phyloP scores from a whole-genome alignment of 2,329 filamentous ascomycete species.

The Trichoderma afroharzianum region DNA sequence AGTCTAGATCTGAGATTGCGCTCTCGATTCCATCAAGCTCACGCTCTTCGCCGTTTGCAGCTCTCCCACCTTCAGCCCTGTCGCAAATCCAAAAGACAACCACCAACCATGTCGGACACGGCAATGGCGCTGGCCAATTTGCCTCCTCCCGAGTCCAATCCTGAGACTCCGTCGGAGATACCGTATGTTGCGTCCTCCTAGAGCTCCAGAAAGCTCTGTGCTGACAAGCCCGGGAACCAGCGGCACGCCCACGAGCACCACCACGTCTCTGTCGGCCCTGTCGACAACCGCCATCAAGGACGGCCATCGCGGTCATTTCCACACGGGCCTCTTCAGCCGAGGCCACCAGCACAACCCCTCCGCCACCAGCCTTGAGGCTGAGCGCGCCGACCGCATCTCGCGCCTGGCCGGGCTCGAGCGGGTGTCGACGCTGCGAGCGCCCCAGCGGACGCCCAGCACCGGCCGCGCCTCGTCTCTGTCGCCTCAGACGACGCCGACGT shows the following conservation, averaged over 20 bases:
- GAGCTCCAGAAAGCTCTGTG: background rate
- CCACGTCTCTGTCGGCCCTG: conserved; percentile 84
- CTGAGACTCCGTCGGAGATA: conserved; percentile 83
- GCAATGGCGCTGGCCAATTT: conserved; percentile 71
- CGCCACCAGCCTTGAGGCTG: conserved; percentile 77
- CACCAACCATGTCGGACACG: conserved; percentile 11
- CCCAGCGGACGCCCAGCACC: conserved; percentile 26
- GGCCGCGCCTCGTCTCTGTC: conserved; percentile 38
- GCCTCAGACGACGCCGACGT: conserved; percentile 51
- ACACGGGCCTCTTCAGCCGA: conserved; percentile 49
- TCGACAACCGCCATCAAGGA: conserved; percentile 96
- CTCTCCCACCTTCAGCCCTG: background rate
- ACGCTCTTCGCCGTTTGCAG: background rate
- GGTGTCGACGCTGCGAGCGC: conserved; percentile 68
- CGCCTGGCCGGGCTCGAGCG: conserved; percentile 89
- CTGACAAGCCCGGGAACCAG: conserved; percentile 42
- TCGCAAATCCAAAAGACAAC: background rate
- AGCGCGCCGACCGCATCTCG: conserved; percentile 92
- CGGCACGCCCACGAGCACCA: conserved; percentile 88
- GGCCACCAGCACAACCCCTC: conserved; percentile 57
- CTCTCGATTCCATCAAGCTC: background rate
- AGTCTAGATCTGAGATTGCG: background rate
- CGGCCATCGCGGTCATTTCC: conserved; percentile 79
- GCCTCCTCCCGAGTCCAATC: conserved; percentile 75
- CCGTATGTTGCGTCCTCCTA: conserved; percentile 58